Evolutionary conservation across 106 monocot genomes (phyloP).

Genomic region (Dendrobium catenatum): DNA sequence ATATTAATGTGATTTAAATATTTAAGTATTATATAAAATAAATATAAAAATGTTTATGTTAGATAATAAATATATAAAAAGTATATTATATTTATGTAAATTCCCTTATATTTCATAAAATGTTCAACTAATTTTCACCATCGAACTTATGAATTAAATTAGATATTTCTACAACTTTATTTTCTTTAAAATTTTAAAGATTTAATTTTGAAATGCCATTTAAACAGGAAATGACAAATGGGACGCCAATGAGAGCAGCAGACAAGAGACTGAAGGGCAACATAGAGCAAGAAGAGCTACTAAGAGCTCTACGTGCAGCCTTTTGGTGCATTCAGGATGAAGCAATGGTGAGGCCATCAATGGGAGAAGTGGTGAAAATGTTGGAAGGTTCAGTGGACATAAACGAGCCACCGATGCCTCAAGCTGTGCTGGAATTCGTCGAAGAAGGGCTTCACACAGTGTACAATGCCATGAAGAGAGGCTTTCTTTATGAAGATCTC

Average conservation of each 20-base stretch:
- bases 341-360: constrained; percentile 38
- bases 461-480: constrained; percentile 30
- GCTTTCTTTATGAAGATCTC: background rate
- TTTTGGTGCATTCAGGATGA: constrained; percentile 80
- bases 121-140: too few species aligned
- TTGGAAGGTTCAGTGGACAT: constrained; percentile 50
- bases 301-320: constrained; percentile 20
- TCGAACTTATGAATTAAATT: too few species aligned
- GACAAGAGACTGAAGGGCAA: constrained; percentile 33
- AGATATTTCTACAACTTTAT: too few species aligned
- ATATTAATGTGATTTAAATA: too few species aligned
- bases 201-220: too few species aligned
- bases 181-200: too few species aligned
- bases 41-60: too few species aligned
- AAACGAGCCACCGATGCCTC: constrained; percentile 40
- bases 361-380: constrained; percentile 54
- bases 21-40: too few species aligned
- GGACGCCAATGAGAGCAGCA: constrained; percentile 14
- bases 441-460: constrained; percentile 33
- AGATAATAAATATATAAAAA: too few species aligned
- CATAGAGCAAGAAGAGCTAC: constrained; percentile 21
- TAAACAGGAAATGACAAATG: constrained; percentile 23
- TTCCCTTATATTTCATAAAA: too few species aligned
- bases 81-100: too few species aligned
- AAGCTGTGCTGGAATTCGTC: constrained; percentile 25